Base-by-base conservation (phyloP, 108 stramenopile genomes). In the Skeletonema potamos region DNA sequence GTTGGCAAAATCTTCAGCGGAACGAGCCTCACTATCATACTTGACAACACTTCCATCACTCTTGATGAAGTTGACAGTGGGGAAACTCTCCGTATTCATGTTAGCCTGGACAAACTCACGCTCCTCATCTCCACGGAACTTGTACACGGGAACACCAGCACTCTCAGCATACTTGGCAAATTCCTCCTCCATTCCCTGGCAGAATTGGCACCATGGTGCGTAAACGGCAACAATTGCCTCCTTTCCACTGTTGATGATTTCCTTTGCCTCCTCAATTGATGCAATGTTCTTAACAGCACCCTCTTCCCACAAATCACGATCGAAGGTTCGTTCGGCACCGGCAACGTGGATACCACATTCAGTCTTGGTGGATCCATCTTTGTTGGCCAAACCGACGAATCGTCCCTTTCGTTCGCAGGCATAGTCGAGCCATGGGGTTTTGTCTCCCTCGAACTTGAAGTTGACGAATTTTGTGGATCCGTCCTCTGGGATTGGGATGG, bases 281-380 rank as follows among this genome's bases (percentile, higher is more conserved):
- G 79, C 83, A 67, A 96, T 72, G 57, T 87, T 86, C 85, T 89
- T 86, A 60, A 92, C 95, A 26, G 73, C 69, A 5, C 82, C 92
- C 18, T 62, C 65, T 48, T 89, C 91, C 92, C 92, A 96, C 66
- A 96, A 81, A 69, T 96, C 95, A 66, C 95, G 89, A 68, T 96
- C 95, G 82, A 92, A 96, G 27, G 92, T 93, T 57, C 77, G 85
- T 66, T 96, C 95, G 36, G 95, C 95, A 28, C 95, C 95, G 66
- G 66, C 83, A 20, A 96, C 95, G 85, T 98, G 97, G 81, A 98
- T 97, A 57, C 97, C 97, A 77, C 97, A 98, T 76, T 98, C 97
- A 20, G 97, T 97, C 96, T 98, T 98, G 81, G 95, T 89, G 44
- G 95, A 93, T 41, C 97, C 97, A 74, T 98, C 97, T 75, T 92